Evolutionary conservation across 2,329 filamentous ascomycete species (phyloP).

Genomic region (Myriosclerotinia scirpicola): DNA sequence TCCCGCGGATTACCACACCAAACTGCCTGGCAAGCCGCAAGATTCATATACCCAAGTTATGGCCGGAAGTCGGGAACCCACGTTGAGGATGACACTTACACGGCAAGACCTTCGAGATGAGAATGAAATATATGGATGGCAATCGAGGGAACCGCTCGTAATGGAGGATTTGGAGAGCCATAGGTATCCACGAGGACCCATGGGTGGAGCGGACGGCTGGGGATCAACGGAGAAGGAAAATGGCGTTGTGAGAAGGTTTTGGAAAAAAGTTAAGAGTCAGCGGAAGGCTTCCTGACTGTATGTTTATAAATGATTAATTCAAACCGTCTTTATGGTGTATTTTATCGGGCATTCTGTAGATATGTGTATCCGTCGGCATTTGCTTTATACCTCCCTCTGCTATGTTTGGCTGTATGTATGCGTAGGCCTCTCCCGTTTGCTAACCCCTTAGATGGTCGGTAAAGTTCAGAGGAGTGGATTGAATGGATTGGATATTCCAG

Average conservation of each 20-base stretch:
- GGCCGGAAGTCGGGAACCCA: constrained; percentile 79
- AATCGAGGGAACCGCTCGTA: constrained; percentile 56
- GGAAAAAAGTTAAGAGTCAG: constrained; percentile 55
- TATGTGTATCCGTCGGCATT: neutral
- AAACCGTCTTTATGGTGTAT: constrained; percentile 9
- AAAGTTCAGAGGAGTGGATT: too few relatives aligned
- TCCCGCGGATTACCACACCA: constrained; percentile 44
- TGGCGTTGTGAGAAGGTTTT: constrained; percentile 61
- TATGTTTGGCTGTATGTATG: neutral
- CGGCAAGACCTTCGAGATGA: constrained; percentile 80
- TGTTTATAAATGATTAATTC: neutral
- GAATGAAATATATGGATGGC: constrained; percentile 70
- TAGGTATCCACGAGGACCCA: constrained; percentile 43
- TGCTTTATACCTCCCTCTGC: neutral
- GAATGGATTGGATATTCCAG: too few relatives aligned
- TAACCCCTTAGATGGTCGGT: too few relatives aligned
- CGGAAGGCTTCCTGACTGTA: constrained; percentile 29
- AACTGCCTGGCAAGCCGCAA: constrained; percentile 35
- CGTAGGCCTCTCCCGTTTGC: too few relatives aligned
- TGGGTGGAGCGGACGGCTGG: constrained; percentile 44
- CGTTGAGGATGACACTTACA: constrained; percentile 91
- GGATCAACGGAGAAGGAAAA: constrained; percentile 49
- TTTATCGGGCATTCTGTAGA: constrained; percentile 19
- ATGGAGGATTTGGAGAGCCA: constrained; percentile 57
- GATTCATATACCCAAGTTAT: constrained; percentile 51